These are phyloP conservation scores for Niebla homalea DNA, from an alignment of 495 filamentous ascomycete genomes.

Conservation along the genomic window DNA sequence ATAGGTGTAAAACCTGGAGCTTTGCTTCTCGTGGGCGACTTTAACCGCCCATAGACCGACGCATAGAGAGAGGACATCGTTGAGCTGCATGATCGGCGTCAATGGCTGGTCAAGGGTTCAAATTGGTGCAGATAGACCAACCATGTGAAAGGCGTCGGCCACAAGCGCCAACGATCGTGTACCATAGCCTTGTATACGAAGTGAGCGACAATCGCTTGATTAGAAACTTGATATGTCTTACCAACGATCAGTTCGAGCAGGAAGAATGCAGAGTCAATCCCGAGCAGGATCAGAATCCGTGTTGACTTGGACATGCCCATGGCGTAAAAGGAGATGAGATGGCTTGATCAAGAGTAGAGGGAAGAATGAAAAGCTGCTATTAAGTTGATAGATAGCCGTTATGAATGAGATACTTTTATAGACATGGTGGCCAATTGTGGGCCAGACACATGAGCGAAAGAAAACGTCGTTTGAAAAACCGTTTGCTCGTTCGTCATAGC, in stretches of 20 bases:
- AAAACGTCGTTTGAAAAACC: too few relatives aligned
- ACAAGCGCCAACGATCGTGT: conserved; percentile 86
- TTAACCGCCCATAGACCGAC: conserved; percentile 95
- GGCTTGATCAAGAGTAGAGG: too few relatives aligned
- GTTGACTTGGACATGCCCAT: conserved; percentile 92
- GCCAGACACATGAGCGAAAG: too few relatives aligned
- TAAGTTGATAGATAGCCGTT: too few relatives aligned
- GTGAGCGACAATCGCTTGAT: not conserved
- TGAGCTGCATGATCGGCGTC: conserved; percentile 41
- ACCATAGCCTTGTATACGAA: conserved; percentile 43
- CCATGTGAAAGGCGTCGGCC: conserved; percentile 98
- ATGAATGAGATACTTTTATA: too few relatives aligned
- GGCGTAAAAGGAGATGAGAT: not conserved
- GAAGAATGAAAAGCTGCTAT: not conserved
- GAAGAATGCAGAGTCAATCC: conserved; percentile 82
- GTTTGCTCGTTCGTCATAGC: too few relatives aligned
- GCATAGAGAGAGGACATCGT: conserved; percentile 86
- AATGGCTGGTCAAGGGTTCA: not conserved
- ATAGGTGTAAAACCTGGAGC: conserved; percentile 82
- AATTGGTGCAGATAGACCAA: conserved; percentile 25
- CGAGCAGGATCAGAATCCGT: conserved; percentile 84
- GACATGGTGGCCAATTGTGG: too few relatives aligned
- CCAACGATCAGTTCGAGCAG: conserved; percentile 72
- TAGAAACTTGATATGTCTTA: conserved; percentile 18
- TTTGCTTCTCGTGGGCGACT: conserved; percentile 61